These are phyloP conservation scores for Rubroshorea leprosula DNA, from an alignment of 345 rosid species.

Conservation along the genomic window DNA sequence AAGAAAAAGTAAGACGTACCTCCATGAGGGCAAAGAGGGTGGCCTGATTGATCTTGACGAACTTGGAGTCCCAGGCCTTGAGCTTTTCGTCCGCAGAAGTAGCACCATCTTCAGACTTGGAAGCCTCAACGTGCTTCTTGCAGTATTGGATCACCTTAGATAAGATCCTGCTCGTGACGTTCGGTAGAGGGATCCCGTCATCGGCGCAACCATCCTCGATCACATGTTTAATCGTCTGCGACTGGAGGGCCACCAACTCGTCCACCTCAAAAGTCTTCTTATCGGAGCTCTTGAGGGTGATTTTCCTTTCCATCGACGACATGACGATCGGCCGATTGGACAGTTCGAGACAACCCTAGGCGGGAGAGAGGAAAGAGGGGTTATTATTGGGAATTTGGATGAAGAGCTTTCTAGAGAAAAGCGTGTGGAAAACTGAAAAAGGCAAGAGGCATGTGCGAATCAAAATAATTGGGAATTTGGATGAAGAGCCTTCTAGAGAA, in stretches of 20 bases:
- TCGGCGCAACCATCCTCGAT: slow-evolving; percentile 55
- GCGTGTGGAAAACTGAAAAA: no score
- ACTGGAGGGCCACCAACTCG: slow-evolving; percentile 47
- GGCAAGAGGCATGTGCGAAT: no score
- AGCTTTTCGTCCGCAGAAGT: slow-evolving; percentile 30
- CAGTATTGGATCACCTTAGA: slow-evolving; percentile 72
- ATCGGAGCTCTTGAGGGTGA: slow-evolving; percentile 47
- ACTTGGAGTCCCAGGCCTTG: slow-evolving; percentile 50
- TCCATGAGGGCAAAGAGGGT: slow-evolving; percentile 59
- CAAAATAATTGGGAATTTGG: no score
- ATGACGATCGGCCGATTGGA: not conserved
- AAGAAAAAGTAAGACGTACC: slow-evolving; percentile 22
- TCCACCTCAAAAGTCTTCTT: slow-evolving; percentile 63
- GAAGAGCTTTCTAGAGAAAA: no score
- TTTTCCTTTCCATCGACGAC: slow-evolving; percentile 26
- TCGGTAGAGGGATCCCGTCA: slow-evolving; percentile 56
- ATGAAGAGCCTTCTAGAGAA: no score
- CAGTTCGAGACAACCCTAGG: not conserved
- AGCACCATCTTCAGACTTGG: slow-evolving; percentile 25
- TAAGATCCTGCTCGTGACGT: slow-evolving; percentile 57
- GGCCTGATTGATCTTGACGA: slow-evolving; percentile 52
- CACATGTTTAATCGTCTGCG: slow-evolving; percentile 65
- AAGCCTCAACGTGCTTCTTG: slow-evolving; percentile 55
- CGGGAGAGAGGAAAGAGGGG: not conserved
- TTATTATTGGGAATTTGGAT: no score